Evolutionary conservation across 2,329 filamentous ascomycete species (phyloP).

Genomic region (Fusarium sp.): DNA sequence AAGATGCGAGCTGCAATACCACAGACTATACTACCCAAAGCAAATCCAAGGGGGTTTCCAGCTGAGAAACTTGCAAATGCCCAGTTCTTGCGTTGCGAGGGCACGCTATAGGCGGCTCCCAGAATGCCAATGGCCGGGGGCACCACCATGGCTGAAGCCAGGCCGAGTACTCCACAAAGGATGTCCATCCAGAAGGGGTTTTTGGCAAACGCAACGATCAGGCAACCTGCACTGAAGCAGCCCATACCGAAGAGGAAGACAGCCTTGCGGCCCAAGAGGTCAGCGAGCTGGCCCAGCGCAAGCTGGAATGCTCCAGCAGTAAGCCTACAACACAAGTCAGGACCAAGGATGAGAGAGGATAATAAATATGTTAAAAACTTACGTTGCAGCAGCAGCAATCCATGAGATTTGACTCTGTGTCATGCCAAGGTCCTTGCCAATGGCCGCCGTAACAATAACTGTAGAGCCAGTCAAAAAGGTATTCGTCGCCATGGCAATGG

Average conservation of each 20-base stretch:
- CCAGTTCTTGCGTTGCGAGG: slow-evolving; percentile 67
- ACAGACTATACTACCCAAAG: slow-evolving; percentile 62
- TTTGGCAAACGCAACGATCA: slow-evolving; percentile 37
- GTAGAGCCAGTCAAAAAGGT: slow-evolving; percentile 66
- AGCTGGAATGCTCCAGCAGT: slow-evolving; percentile 70
- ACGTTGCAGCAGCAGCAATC: slow-evolving; percentile 68
- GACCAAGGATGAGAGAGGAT: background rate
- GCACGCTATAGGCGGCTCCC: slow-evolving; percentile 68
- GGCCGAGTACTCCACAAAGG: slow-evolving; percentile 68
- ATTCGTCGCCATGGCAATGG: slow-evolving; percentile 70
- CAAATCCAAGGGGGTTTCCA: slow-evolving; percentile 52
- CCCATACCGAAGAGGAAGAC: slow-evolving; percentile 34
- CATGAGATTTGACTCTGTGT: slow-evolving; percentile 71
- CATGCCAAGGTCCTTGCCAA: slow-evolving; percentile 67
- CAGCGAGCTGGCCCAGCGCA: slow-evolving; percentile 55
- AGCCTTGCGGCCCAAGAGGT: slow-evolving; percentile 30
- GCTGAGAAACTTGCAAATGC: slow-evolving; percentile 68
- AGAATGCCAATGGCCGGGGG: slow-evolving; percentile 70
- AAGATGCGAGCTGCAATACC: slow-evolving; percentile 68
- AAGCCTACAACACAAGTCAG: slow-evolving; percentile 46
- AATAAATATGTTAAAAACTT: background rate
- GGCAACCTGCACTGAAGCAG: slow-evolving; percentile 32
- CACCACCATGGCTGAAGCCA: slow-evolving; percentile 69
- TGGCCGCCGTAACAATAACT: slow-evolving; percentile 68
- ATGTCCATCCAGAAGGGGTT: slow-evolving; percentile 53